Evolutionary conservation across 179 eudicot genomes (phyloP).

Genomic region (Actinidia chinensis): DNA sequence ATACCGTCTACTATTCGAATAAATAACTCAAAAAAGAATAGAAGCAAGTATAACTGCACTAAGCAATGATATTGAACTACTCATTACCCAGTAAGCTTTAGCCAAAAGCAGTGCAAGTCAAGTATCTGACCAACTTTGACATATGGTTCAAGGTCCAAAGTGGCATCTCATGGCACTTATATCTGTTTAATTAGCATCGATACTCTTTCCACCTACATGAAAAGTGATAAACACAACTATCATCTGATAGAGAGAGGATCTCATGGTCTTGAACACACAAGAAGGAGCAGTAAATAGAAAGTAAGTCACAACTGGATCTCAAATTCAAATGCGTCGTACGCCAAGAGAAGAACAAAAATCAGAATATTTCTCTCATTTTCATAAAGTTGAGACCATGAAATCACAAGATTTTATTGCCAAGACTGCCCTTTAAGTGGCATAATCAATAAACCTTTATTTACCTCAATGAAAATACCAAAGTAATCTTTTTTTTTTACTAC

Average conservation of each 20-base stretch:
- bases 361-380: conserved; percentile 1
- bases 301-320: background rate
- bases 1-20: no score
- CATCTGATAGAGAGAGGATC: background rate
- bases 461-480: no score
- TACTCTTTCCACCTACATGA: conserved; percentile 80
- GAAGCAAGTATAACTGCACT: no score
- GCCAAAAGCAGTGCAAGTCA: no score
- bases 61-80: background rate
- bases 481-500: no score
- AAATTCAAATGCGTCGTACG: background rate
- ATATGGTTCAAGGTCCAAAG: conserved; percentile 64
- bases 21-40: no score
- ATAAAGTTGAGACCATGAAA: conserved; percentile 10
- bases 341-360: no score
- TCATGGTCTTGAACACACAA: background rate
- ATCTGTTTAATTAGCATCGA: conserved; percentile 82
- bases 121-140: conserved; percentile 86
- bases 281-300: conserved; percentile 2
- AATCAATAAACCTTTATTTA: no score
- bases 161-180: conserved; percentile 93
- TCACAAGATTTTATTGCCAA: background rate
- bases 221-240: background rate
- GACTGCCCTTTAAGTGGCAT: no score
- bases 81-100: background rate